Conservation (phyloP, 495 filamentous ascomycete genomes). For the Tuber aestivum region DNA sequence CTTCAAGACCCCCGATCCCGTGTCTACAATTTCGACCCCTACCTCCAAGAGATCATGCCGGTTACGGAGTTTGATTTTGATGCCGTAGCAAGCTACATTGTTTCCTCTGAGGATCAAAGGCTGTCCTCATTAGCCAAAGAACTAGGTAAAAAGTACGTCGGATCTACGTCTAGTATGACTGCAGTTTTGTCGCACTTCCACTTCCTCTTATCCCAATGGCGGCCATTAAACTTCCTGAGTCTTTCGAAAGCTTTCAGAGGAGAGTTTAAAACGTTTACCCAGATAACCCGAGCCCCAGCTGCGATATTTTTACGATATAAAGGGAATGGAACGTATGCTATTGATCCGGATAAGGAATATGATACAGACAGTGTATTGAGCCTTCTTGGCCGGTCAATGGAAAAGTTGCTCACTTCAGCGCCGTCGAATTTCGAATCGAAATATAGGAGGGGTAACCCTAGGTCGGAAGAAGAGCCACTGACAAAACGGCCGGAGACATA, state of each 20-base stretch:
- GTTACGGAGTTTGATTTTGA: slow-evolving; percentile 86
- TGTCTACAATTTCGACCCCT: slow-evolving; percentile 94
- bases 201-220: slow-evolving; percentile 79
- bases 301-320: slow-evolving; percentile 82
- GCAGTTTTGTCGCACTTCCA: slow-evolving; percentile 83
- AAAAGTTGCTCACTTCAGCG: slow-evolving; percentile 83
- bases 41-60: slow-evolving; percentile 85
- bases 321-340: slow-evolving; percentile 75
- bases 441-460: slow-evolving; percentile 57
- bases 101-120: slow-evolving; percentile 72
- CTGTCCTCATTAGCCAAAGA: slow-evolving; percentile 61
- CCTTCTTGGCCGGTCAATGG: slow-evolving; percentile 89
- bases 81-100: slow-evolving; percentile 74
- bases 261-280: slow-evolving; percentile 60
- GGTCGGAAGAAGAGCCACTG: slow-evolving; percentile 60
- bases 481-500: slow-evolving; percentile 64
- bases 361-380: slow-evolving; percentile 78
- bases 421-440: slow-evolving; percentile 81
- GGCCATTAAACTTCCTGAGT: slow-evolving; percentile 57
- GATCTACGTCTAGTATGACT: slow-evolving; percentile 96
- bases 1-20: slow-evolving; percentile 82
- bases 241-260: slow-evolving; percentile 63
- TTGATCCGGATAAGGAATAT: slow-evolving; percentile 93
- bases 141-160: slow-evolving; percentile 74
- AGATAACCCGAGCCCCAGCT: slow-evolving; percentile 60